These are phyloP conservation scores for Calycina marina DNA, from an alignment of 2,329 filamentous ascomycete species.

Conservation along the genomic window DNA sequence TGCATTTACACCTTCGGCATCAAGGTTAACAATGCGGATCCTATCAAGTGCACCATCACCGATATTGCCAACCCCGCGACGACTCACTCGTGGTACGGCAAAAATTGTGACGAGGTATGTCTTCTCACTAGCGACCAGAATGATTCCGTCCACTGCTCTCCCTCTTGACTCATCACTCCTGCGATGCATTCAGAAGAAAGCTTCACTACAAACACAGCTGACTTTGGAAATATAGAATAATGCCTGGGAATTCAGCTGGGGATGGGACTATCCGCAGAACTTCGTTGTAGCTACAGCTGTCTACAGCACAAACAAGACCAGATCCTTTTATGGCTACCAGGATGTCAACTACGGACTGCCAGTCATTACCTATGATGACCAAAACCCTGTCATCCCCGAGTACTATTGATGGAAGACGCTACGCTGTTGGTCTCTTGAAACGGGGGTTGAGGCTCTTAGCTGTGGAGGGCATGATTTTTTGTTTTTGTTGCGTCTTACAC, in stretches of 20 bases:
- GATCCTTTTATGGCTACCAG: slow-evolving; percentile 11
- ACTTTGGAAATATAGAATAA: slow-evolving; percentile 3
- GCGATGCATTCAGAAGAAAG: neutral
- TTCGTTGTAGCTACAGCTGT: slow-evolving; percentile 11
- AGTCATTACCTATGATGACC: slow-evolving; percentile 2
- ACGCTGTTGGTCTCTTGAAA: too few relatives aligned
- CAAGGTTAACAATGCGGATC: neutral
- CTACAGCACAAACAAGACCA: slow-evolving; percentile 2
- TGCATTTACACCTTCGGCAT: slow-evolving; percentile 6
- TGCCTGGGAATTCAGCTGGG: slow-evolving; percentile 9
- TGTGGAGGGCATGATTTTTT: too few relatives aligned
- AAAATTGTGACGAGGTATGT: slow-evolving; percentile 4
- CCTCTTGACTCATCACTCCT: neutral
- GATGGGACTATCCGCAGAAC: slow-evolving; percentile 7
- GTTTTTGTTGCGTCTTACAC: too few relatives aligned
- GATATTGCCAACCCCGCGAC: slow-evolving; percentile 1
- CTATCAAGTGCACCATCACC: slow-evolving; percentile 1
- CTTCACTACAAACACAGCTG: neutral
- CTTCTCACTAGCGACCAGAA: neutral
- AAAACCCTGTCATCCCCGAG: too few relatives aligned
- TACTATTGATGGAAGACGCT: too few relatives aligned
- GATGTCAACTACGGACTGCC: slow-evolving; percentile 5
- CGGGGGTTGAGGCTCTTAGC: too few relatives aligned
- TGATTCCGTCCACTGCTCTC: neutral
- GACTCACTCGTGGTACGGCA: slow-evolving; percentile 3